Evolutionary conservation across 495 filamentous ascomycete species (phyloP), one percentile per base, ranked within the genome.

Genomic region (Hypoxylon fragiforme): DNA sequence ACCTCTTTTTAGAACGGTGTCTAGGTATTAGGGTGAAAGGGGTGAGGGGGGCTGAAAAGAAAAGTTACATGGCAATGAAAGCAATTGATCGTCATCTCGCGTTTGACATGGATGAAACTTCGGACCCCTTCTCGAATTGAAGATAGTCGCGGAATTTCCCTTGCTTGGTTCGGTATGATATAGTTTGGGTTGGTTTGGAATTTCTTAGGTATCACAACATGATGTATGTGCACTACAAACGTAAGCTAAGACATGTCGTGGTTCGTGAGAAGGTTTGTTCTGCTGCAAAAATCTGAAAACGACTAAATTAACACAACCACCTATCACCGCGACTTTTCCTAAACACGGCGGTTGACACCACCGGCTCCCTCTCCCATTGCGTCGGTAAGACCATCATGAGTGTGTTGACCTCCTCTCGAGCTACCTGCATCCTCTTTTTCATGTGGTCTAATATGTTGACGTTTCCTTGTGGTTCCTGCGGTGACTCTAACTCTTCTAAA

Each of bases 371-470:
- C 38, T 60, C 62, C 62, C 58, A 68, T 52, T 50, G 48, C 4
- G 35, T 54, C 19, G 62, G 62, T 46, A 68, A 20, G 30, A 68
- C 46, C 62, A 52, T 57, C 54, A 61, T 63, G 37, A 68, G 38
- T 12, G 65, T 68, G 11, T 57, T 52, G 30, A 68, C 24, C 39
- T 68, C 65, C 30, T 65, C 62, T 21, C 50, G 63, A 7, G 65
- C 65, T 13, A 48, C 65, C 34, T 63, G 55, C 45, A 57, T 60
- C 26, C 65, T 58, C 43, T 65, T 62, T 42, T 67, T 65, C 44
- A 47, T 60, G 4, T 61, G 54, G 31, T 44, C 54, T 31, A 51
- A 15, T 19, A 24, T 18, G 31, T 7, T 7, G 5, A 5, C 35
- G 12, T 22, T 15, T 15, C 59, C 44, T 35, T 48, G 16, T 7